Evolutionary conservation across 768 basidiomycete genomes (phyloP).

Genomic region (Boletus vermiculosoides): DNA sequence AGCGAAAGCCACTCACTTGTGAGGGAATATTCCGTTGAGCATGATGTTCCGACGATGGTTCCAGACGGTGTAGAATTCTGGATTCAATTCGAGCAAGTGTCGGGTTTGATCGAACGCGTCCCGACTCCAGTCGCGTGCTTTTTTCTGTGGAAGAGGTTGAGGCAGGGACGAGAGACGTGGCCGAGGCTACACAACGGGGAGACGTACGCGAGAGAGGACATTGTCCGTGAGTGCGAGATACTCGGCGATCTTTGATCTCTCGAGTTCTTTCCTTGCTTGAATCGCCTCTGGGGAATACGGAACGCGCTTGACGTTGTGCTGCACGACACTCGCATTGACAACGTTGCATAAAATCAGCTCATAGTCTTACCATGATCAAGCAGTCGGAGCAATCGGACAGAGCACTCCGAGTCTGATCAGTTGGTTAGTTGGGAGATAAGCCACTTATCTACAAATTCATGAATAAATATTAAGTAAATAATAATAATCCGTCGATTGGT

Average conservation of each 20-base stretch:
- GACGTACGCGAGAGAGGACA: constrained; percentile 61
- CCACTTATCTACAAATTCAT: not conserved
- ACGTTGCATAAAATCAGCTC: not conserved
- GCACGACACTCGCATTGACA: constrained; percentile 1
- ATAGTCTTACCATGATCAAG: constrained; percentile 27
- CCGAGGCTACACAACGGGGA: not conserved
- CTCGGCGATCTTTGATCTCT: constrained; percentile 72
- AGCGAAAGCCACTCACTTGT: constrained; percentile 45
- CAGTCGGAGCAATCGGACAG: not conserved
- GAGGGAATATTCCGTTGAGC: constrained; percentile 64
- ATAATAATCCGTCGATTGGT: too few species aligned
- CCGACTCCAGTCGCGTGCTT: constrained; percentile 58
- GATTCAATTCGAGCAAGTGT: constrained; percentile 75
- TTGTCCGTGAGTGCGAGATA: constrained; percentile 66
- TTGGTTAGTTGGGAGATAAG: not conserved
- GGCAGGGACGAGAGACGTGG: not conserved
- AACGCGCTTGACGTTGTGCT: constrained; percentile 74
- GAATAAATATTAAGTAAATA: constrained; percentile 11
- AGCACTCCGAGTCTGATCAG: not conserved
- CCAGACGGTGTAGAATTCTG: constrained; percentile 97
- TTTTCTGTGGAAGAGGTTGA: constrained; percentile 52
- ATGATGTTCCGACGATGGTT: constrained; percentile 88
- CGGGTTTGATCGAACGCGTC: constrained; percentile 82
- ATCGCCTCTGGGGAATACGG: constrained; percentile 56
- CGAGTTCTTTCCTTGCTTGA: constrained; percentile 67